A percentile compares a stretch with the other conserved stretches of the same genome.
These are phyloP conservation scores for Falciphora oryzae DNA, from an alignment of 2,329 filamentous ascomycete genomes.

Conservation along the genomic window DNA sequence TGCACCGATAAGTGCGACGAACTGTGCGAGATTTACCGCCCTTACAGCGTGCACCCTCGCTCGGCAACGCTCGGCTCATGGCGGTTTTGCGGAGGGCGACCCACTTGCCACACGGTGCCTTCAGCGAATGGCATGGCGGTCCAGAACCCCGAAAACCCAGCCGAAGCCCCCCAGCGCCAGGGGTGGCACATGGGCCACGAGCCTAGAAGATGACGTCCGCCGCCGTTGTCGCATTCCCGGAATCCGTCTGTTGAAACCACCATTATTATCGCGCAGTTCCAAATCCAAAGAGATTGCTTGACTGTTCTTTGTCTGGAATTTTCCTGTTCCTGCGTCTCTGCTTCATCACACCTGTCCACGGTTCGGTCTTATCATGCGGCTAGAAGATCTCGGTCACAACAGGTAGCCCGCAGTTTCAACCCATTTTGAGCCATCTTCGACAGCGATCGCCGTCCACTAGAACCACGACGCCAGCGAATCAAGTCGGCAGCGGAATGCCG, in stretches of 20 bases:
- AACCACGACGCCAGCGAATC: conserved; percentile 10
- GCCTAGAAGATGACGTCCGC: conserved; percentile 1
- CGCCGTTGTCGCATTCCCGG: not conserved
- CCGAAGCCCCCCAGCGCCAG: conserved; percentile 3
- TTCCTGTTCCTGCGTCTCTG: not conserved
- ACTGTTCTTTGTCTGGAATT: no score
- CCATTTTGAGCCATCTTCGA: not conserved
- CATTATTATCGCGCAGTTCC: not conserved
- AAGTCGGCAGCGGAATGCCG: conserved; percentile 42
- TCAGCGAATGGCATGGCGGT: not conserved
- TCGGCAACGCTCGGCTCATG: conserved; percentile 4
- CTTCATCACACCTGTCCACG: not conserved
- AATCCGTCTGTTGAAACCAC: not conserved
- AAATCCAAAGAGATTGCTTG: not conserved
- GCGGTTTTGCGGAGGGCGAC: not conserved
- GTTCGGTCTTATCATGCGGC: not conserved
- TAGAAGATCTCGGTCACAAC: not conserved
- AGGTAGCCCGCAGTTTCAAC: not conserved
- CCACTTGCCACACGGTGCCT: not conserved
- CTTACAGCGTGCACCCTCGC: no score
- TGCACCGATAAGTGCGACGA: not conserved
- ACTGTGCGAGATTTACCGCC: not conserved
- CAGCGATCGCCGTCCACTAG: not conserved
- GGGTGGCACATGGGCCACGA: not conserved
- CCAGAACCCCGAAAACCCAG: not conserved